Evolutionary conservation across 257 asterid species (phyloP).

Genomic region (Gardenia jasminoides): DNA sequence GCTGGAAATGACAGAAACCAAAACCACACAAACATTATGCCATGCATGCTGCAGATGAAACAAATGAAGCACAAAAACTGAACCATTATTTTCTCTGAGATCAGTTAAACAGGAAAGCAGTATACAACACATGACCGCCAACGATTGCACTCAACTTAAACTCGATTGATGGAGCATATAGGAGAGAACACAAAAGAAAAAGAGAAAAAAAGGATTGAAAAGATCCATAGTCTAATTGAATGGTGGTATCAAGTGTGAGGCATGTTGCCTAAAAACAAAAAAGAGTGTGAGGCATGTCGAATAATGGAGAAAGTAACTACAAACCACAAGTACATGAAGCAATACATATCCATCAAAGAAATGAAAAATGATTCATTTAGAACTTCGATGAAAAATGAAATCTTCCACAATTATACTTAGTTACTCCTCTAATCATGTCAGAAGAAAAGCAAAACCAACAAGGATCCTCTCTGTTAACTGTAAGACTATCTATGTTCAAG

Average conservation of each 20-base stretch:
- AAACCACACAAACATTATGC: constrained; percentile 21
- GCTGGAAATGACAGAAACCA: constrained; percentile 43
- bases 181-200: not conserved
- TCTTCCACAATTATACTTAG: too few relatives aligned
- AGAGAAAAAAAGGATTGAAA: not conserved
- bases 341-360: not conserved
- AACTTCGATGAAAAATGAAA: too few relatives aligned
- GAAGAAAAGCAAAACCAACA: too few relatives aligned
- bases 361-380: not conserved
- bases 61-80: not conserved
- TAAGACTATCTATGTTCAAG: too few relatives aligned
- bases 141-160: not conserved
- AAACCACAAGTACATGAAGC: not conserved
- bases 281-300: not conserved
- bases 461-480: too few relatives aligned
- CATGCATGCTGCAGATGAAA: not conserved
- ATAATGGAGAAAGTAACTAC: not conserved
- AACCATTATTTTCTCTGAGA: not conserved
- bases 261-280: too few relatives aligned
- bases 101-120: not conserved
- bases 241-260: not conserved
- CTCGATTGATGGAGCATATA: not conserved
- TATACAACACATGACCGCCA: not conserved
- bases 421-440: too few relatives aligned
- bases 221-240: not conserved